Evolutionary conservation across 345 rosid species (phyloP).

Genomic region (rapeseed (Brassica napus)): DNA sequence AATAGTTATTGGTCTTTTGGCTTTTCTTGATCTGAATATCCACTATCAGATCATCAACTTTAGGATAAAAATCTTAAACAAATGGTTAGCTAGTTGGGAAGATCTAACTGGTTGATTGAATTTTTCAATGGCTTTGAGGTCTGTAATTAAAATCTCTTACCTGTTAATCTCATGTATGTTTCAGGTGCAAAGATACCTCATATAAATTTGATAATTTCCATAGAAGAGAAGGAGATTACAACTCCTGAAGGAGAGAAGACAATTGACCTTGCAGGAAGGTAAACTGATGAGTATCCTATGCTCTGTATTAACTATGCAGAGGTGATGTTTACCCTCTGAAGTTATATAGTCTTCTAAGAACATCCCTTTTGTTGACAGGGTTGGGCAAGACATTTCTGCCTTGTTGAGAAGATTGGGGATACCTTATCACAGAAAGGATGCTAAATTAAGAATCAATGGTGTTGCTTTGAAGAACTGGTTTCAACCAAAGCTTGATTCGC

Average conservation of each 20-base stretch:
- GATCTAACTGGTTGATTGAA: background rate
- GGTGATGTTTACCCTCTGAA: background rate
- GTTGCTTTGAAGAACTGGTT: slow-evolving; percentile 78
- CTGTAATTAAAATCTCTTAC: slow-evolving; percentile 7
- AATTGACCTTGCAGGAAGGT: slow-evolving; percentile 76
- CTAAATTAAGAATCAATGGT: slow-evolving; percentile 73
- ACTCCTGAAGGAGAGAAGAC: slow-evolving; percentile 59
- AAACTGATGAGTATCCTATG: slow-evolving; percentile 5
- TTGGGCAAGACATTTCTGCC: slow-evolving; percentile 60
- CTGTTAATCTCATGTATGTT: slow-evolving; percentile 10
- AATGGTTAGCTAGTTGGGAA: slow-evolving; percentile 7
- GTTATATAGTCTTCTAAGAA: background rate
- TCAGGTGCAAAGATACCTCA: slow-evolving; percentile 83
- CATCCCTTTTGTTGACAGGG: slow-evolving; percentile 49
- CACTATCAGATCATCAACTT: too few species aligned
- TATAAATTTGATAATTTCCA: slow-evolving; percentile 64
- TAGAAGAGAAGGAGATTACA: slow-evolving; percentile 50
- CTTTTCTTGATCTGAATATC: too few species aligned
- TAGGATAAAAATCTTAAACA: too few species aligned
- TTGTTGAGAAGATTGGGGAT: slow-evolving; percentile 72
- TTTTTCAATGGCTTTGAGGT: background rate
- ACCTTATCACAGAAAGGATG: slow-evolving; percentile 74
- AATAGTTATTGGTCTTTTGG: too few species aligned
- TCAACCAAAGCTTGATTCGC: slow-evolving; percentile 72
- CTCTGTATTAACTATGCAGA: background rate